A percentile compares a stretch with the other conserved stretches of the same genome.
Conservation (phyloP, 2,329 filamentous ascomycete genomes). For the Penicillium sp. region DNA sequence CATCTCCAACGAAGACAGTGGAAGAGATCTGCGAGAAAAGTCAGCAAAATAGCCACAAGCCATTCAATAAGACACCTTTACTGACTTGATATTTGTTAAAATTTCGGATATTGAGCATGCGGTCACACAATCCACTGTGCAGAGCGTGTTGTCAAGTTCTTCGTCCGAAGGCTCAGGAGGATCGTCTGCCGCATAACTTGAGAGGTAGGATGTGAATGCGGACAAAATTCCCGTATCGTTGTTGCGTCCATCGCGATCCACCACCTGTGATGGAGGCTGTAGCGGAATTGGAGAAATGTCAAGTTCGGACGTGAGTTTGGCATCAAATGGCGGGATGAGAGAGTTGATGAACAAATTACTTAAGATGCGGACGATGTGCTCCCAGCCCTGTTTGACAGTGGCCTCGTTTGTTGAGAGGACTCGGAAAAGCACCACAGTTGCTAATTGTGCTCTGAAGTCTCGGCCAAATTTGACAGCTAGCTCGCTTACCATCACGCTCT, state of each 20-base stretch:
- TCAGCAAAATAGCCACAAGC: slow-evolving; percentile 11
- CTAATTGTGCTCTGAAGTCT: slow-evolving; percentile 89
- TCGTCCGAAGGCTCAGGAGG: slow-evolving; percentile 96
- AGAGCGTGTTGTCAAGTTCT: slow-evolving; percentile 91
- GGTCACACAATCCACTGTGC: slow-evolving; percentile 89
- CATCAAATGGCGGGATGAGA: slow-evolving; percentile 78
- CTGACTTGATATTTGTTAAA: slow-evolving; percentile 76
- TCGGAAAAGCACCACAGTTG: slow-evolving; percentile 91
- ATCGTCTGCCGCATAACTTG: slow-evolving; percentile 97
- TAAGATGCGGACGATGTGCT: slow-evolving; percentile 82
- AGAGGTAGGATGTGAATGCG: slow-evolving; percentile 92
- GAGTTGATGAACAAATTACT: slow-evolving; percentile 96
- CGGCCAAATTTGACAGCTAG: slow-evolving; percentile 92
- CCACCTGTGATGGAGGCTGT: slow-evolving; percentile 85
- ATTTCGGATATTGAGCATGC: slow-evolving; percentile 82
- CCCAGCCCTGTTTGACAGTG: slow-evolving; percentile 60
- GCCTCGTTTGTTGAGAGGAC: slow-evolving; percentile 83
- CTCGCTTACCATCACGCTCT: slow-evolving; percentile 97
- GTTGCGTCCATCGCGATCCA: slow-evolving; percentile 77
- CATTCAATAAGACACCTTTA: slow-evolving; percentile 14
- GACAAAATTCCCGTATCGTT: slow-evolving; percentile 85
- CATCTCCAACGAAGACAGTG: slow-evolving; percentile 55
- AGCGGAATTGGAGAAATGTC: slow-evolving; percentile 79
- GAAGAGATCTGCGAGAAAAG: slow-evolving; percentile 53
- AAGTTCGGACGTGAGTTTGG: slow-evolving; percentile 60